Evolutionary conservation across 2,329 filamentous ascomycete species (phyloP).

Genomic region (Cytospora piceicola): DNA sequence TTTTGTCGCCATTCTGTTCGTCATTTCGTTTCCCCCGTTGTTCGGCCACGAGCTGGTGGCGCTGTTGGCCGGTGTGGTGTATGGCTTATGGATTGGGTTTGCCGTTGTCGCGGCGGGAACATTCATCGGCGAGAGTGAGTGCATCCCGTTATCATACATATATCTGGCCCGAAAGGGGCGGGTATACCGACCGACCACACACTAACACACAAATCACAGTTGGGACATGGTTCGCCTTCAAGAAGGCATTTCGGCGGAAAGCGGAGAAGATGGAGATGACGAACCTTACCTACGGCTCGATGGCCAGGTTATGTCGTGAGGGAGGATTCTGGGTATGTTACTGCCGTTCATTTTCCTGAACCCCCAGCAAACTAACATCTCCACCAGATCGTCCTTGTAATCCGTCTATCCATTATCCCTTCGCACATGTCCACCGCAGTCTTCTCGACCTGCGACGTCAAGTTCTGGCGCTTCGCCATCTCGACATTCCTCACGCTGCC

Average conservation of each 20-base stretch:
- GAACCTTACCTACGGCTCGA: conserved; percentile 46
- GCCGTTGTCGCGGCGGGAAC: conserved; percentile 47
- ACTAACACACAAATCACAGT: conserved; percentile 33
- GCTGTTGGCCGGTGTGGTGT: conserved; percentile 47
- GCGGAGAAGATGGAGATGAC: conserved; percentile 45
- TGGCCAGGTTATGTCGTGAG: conserved; percentile 46
- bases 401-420: conserved; percentile 47
- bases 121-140: conserved; percentile 45
- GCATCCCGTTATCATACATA: neutral
- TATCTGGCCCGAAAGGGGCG: neutral
- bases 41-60: conserved; percentile 48
- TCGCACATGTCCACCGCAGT: conserved; percentile 49
- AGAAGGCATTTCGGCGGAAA: conserved; percentile 42
- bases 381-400: conserved; percentile 44
- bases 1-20: conserved; percentile 44
- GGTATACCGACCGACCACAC: neutral
- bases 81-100: conserved; percentile 47
- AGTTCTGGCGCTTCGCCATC: conserved; percentile 46
- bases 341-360: too few relatives aligned
- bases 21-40: conserved; percentile 47
- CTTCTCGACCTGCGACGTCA: conserved; percentile 47
- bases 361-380: conserved; percentile 15
- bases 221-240: conserved; percentile 48
- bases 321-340: conserved; percentile 45
- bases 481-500: conserved; percentile 47